phyloP scores from a whole-genome alignment of 371 early-diverging fungal genomes.

The Capillidium heterosporum region DNA sequence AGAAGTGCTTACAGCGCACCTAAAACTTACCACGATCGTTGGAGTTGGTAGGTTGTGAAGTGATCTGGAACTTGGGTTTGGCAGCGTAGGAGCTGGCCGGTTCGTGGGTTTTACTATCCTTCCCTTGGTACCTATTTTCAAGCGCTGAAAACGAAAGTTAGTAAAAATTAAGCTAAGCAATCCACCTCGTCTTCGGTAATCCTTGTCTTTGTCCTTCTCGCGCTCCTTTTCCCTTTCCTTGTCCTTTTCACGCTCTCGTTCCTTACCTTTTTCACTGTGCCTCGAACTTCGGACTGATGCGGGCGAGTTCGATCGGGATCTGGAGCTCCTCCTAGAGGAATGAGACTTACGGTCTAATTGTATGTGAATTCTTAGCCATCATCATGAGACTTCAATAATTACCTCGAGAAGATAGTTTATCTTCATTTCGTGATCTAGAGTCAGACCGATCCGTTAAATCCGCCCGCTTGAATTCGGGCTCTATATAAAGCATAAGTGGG shows the following conservation, averaged over 20 bases:
- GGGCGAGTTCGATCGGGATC: background rate
- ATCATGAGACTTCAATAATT: background rate
- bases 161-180: too few relatives aligned
- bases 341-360: background rate
- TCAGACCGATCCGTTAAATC: too few relatives aligned
- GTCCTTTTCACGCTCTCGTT: background rate
- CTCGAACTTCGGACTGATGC: background rate
- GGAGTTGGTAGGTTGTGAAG: background rate
- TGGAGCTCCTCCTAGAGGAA: background rate
- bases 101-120: background rate
- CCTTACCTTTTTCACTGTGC: background rate
- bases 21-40: too few relatives aligned
- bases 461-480: too few relatives aligned
- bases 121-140: background rate
- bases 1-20: background rate
- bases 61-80: background rate
- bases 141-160: too few relatives aligned
- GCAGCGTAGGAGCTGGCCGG: background rate
- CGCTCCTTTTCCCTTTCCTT: background rate
- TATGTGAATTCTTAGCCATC: background rate
- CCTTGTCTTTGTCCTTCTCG: background rate
- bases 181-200: background rate
- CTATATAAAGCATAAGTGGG: too few relatives aligned
- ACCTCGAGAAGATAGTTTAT: background rate
- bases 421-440: background rate